Evolutionary conservation across 352 stramenopile genomes (phyloP).

Genomic region (Globisporangium solare): DNA sequence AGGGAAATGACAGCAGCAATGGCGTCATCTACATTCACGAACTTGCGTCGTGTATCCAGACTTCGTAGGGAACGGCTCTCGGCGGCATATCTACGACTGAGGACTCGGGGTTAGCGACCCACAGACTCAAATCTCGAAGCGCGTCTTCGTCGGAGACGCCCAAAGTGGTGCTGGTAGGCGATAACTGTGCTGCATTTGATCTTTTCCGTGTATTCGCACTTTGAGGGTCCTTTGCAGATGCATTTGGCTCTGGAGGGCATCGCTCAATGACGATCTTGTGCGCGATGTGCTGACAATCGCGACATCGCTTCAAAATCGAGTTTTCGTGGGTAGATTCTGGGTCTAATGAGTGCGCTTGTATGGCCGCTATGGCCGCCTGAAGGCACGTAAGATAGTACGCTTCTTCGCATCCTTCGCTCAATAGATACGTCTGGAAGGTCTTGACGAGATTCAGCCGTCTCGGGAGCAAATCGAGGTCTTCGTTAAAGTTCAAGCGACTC

Average conservation of each 20-base stretch:
- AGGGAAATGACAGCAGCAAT: too few relatives aligned
- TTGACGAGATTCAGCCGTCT: constrained; percentile 17
- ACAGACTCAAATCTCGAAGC: neutral
- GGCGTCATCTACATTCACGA: neutral
- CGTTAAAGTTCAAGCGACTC: constrained; percentile 10
- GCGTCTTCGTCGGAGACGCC: neutral
- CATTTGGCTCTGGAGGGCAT: neutral
- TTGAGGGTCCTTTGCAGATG: neutral
- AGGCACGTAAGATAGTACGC: constrained; percentile 32
- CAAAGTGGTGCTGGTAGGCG: neutral
- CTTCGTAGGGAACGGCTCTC: neutral
- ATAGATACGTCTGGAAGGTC: constrained; percentile 14
- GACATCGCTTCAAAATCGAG: neutral
- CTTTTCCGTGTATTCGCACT: neutral
- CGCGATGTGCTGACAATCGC: constrained; percentile 80
- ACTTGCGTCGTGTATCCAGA: neutral
- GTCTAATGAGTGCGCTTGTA: constrained; percentile 9
- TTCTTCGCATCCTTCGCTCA: constrained; percentile 24
- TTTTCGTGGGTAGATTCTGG: neutral
- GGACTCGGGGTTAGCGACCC: neutral
- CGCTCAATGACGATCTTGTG: neutral
- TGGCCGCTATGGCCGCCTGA: constrained; percentile 22
- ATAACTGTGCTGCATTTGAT: neutral
- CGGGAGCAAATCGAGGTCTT: constrained; percentile 22
- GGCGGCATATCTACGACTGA: neutral